Percentiles rank a stretch among this genome's conserved stretches.
phyloP scores from a whole-genome alignment of 805 yeast genomes.

The Candida nemodendra region DNA sequence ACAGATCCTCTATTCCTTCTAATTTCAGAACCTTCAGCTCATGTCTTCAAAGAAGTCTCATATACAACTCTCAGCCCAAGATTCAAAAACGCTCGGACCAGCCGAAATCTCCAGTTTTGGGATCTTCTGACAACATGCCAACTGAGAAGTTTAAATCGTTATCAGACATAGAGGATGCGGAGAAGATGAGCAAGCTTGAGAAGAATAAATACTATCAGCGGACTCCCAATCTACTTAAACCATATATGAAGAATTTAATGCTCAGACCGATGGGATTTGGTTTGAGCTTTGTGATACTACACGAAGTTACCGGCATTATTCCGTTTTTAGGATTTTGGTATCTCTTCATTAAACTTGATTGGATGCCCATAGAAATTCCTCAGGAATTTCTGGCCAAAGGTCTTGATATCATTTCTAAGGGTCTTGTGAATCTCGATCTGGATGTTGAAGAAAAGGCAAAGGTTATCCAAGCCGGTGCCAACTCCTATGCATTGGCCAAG shows the following conservation, averaged over 20 bases:
- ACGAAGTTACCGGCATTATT: conserved; percentile 51
- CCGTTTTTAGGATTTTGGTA: conserved; percentile 55
- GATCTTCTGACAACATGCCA: background rate
- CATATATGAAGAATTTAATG: conserved; percentile 32
- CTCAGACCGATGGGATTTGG: conserved; percentile 38
- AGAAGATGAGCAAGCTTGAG: conserved; percentile 22
- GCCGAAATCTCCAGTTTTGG: background rate
- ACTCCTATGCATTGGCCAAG: conserved; percentile 36
- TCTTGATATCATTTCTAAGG: conserved; percentile 43
- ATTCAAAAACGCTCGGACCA: conserved; percentile 11
- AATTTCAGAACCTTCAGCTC: too few species aligned
- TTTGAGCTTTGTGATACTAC: conserved; percentile 47
- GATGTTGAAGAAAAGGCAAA: conserved; percentile 28
- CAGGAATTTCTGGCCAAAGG: conserved; percentile 50
- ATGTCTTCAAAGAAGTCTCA: too few species aligned
- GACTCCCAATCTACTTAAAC: conserved; percentile 31
- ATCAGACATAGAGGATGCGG: conserved; percentile 22
- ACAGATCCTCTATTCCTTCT: too few species aligned
- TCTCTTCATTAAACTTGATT: conserved; percentile 41
- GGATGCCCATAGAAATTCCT: conserved; percentile 47
- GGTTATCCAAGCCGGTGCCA: conserved; percentile 35
- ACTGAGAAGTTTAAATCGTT: conserved; percentile 7
- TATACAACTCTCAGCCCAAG: conserved; percentile 28
- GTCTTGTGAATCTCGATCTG: conserved; percentile 27
- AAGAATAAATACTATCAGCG: conserved; percentile 32